A percentile compares a stretch with the other conserved stretches of the same genome.
Conservation (phyloP, 1,284 basidiomycete genomes). For the Athelia psychrophila region DNA sequence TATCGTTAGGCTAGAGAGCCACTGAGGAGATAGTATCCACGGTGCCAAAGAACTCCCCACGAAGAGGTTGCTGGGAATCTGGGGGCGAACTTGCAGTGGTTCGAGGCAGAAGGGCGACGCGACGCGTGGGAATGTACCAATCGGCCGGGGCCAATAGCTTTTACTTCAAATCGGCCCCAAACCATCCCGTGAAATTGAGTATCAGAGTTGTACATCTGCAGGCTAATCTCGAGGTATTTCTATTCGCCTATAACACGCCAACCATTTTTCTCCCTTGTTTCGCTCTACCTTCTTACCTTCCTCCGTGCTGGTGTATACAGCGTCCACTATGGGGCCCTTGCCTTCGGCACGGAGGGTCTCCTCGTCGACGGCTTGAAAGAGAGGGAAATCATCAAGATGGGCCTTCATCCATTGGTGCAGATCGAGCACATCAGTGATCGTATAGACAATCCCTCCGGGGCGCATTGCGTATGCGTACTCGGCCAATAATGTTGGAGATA, state of each 20-base stretch:
- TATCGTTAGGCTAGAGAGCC: no score
- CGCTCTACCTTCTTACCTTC: constrained; percentile 97
- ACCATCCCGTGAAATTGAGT: no score
- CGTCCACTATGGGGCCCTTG: constrained; percentile 73
- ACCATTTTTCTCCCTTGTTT: constrained; percentile 88
- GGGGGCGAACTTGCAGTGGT: no score
- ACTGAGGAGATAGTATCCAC: no score
- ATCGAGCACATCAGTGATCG: constrained; percentile 96
- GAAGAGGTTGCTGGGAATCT: no score
- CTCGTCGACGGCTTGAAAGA: constrained; percentile 83
- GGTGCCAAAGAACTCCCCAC: no score
- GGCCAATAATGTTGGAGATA: constrained; percentile 92
- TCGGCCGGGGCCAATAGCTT: no score
- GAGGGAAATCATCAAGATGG: constrained; percentile 83
- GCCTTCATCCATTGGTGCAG: constrained; percentile 95
- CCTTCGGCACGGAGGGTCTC: constrained; percentile 71
- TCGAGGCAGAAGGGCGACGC: no score
- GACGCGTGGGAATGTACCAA: no score
- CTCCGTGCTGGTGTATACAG: constrained; percentile 86
- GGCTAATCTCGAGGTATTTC: constrained; percentile 30
- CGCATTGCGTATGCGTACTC: constrained; percentile 92
- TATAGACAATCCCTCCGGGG: constrained; percentile 94
- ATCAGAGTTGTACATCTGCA: background rate
- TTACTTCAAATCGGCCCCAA: no score
- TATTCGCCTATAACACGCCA: constrained; percentile 78